Percentiles rank a stretch among this genome's conserved stretches.
Evolutionary conservation across 139 green algal species (phyloP).

Genomic region (Medakamo hakoo): DNA sequence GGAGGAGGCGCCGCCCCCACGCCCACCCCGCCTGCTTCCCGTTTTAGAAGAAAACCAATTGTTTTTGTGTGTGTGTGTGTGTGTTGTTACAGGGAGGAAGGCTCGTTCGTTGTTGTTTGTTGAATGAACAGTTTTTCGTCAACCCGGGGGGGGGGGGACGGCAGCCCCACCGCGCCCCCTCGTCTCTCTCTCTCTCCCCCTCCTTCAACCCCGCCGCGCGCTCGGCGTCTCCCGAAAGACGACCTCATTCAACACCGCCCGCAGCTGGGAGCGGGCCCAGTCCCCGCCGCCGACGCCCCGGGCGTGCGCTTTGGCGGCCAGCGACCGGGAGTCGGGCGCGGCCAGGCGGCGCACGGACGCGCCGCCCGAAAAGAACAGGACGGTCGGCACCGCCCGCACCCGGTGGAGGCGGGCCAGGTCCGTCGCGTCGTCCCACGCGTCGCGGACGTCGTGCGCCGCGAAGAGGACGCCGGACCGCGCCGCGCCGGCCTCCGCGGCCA

Average conservation of each 20-base stretch:
- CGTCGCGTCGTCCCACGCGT: background rate
- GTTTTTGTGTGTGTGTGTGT: no score
- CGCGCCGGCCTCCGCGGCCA: background rate
- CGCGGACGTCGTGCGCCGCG: background rate
- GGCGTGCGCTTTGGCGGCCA: background rate
- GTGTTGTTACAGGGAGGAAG: no score
- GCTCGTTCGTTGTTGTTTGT: no score
- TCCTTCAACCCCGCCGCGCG: no score
- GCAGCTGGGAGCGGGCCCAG: background rate
- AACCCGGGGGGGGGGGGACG: no score
- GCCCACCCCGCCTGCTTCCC: no score
- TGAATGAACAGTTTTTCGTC: no score
- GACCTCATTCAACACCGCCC: background rate
- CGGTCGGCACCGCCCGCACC: background rate
- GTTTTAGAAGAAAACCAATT: no score
- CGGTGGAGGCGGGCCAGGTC: background rate
- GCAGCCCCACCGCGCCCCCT: no score
- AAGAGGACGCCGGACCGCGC: background rate
- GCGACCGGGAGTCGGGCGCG: background rate
- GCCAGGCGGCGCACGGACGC: background rate
- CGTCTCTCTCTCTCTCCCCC: background rate
- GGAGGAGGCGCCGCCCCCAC: no score
- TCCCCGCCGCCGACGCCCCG: no score
- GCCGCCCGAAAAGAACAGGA: background rate
- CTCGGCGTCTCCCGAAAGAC: background rate